Base-by-base conservation (phyloP, 129 eudicot genomes). In the Erigeron canadensis region DNA sequence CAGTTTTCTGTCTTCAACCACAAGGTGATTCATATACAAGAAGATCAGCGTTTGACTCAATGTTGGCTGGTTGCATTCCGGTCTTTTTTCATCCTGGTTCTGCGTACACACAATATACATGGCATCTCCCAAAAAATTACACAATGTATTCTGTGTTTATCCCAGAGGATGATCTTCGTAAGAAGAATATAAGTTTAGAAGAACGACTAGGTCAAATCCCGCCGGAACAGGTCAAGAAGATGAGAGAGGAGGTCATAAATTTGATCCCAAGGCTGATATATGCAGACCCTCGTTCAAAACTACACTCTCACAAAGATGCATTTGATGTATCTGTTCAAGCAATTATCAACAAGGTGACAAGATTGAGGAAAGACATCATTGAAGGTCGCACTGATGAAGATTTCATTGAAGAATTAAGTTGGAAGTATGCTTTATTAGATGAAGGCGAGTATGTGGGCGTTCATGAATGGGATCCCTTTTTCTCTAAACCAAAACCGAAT, bases 391-490 rank as follows among this genome's bases (percentile, higher is more conserved):
- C 46, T 8, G 77, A 90, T 38, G 89, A 90, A 23, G 75, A 86
- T 74, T 90, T 87, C 46, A 84, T 87, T 3, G 99, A 95, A 70
- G 97, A 87, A 67, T 65, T 90, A 45, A 95, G 99, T 57, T 95
- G 99, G 99, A 95, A 95, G 71, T 95, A 90, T 81, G 91, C 89
- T 50, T 82, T 94, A 56, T 55, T 89, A 46, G 98, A 81, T 38
- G 96, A 89, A 85, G 99, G 96, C 41, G 84, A 87, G 81, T 62
- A 71, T 55, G 83, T 83, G 7, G 95, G 88, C 10, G 79, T 78
- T 75, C 98, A 91, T 65, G 95, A 91, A 65, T 91, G 97, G 97
- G 97, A 91, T 50, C 95, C 97, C 7, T 87, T 83, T 80, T 91
- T 91, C 84, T 82, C 95, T 1, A 87, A 87, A 70, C 89, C 86